Base-by-base conservation (phyloP, 2,329 filamentous ascomycete genomes). In the Aspergillus sojae region DNA sequence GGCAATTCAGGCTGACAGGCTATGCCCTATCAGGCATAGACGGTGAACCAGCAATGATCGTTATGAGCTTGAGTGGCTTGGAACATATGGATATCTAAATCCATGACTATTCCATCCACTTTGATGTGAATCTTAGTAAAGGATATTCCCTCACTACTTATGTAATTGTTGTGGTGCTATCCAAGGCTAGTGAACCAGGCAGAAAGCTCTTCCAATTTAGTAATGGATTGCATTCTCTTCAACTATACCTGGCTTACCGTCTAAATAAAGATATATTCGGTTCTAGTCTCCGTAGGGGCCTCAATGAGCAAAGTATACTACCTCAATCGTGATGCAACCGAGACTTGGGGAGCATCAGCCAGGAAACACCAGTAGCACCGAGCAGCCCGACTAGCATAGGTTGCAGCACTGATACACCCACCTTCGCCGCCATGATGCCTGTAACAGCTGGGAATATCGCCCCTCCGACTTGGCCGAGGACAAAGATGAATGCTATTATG, bases 381-480 rank as follows among this genome's bases (percentile, higher is more conserved):
- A 86, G 68, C 11, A 86, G 68, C 0, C 75, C 83, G 10, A 85
- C 79, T 1, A 86, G 72, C 19, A 87, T 82, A 0, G 85, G 85
- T 64, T 86, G 85, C 58, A 87, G 64, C 0, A 84, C 79, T 1
- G 76, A 72, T 0, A 86, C 84, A 0, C 84, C 84, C 0, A 75
- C 73, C 2, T 70, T 65, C 0, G 80, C 72, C 0, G 84, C 83
- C 14, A 87, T 77, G 1, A 86, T 70, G 1, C 85, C 86, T 0
- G 85, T 87, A 2, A 87, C 66, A 2, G 85, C 81, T 0, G 86
- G 85, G 62, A 88, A 88, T 0, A 86, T 67, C 0, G 84, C 82
- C 0, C 84, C 85, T 1, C 85, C 85, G 5, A 85, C 79, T 68
- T 88, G 85, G 0, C 84, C 84, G 23, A 86, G 77, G 0, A 88